Conservation (phyloP, 1,284 basidiomycete species). For the Melampsora larici-populina region DNA sequence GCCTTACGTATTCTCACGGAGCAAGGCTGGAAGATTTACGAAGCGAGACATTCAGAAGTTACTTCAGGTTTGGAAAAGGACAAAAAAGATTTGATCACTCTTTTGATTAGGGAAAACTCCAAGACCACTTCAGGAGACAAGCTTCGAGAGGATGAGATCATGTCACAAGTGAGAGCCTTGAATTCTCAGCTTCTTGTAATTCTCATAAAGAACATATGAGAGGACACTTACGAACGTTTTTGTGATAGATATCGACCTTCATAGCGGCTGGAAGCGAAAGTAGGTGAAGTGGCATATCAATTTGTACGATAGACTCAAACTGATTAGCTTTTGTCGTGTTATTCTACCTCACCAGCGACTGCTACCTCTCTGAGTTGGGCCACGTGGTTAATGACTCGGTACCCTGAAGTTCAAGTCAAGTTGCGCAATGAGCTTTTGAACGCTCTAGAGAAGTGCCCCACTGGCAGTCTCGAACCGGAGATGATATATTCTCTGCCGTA, state of each 20-base stretch:
- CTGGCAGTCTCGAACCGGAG: constrained; percentile 4
- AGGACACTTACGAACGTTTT: background rate
- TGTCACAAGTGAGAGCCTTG: constrained; percentile 18
- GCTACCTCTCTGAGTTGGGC: constrained; percentile 5
- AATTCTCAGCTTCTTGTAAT: constrained; percentile 5
- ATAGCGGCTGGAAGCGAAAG: constrained; percentile 11
- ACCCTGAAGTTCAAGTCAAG: constrained; percentile 10
- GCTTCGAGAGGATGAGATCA: constrained; percentile 1
- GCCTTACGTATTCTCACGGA: background rate
- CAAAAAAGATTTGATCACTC: constrained; percentile 7
- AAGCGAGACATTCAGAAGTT: background rate
- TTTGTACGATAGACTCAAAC: background rate
- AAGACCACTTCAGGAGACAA: background rate
- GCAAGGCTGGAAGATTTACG: constrained; percentile 14
- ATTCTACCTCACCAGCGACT: background rate
- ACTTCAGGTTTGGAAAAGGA: constrained; percentile 18
- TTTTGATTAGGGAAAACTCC: constrained; percentile 2
- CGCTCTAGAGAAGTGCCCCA: background rate
- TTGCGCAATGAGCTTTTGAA: constrained; percentile 12
- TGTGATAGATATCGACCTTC: constrained; percentile 10
- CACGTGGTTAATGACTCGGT: background rate
- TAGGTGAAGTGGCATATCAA: background rate
- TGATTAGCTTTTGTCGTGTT: background rate
- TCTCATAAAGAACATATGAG: background rate
- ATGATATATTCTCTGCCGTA: background rate